Conservation (phyloP, 1,139 yeast species). For the Yamadazyma atlantica region DNA sequence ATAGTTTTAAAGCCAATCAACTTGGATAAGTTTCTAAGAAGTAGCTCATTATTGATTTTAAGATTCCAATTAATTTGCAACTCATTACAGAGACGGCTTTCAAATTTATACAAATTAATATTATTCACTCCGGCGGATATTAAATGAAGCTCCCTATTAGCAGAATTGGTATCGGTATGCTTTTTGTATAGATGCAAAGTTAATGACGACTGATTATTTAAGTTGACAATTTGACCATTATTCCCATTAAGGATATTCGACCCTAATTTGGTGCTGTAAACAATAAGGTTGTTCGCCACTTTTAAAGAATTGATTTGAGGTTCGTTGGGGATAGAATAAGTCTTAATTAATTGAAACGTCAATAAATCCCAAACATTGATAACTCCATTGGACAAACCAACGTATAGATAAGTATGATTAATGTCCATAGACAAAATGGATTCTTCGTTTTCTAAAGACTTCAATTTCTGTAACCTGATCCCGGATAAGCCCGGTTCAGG, state of each 20-base stretch:
- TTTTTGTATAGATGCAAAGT: conserved; percentile 6
- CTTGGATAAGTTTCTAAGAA: conserved; percentile 61
- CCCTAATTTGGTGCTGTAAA: conserved; percentile 15
- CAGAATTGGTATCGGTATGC: neutral
- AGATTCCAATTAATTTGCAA: conserved; percentile 46
- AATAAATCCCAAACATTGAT: conserved; percentile 83
- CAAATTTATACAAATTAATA: conserved; percentile 10
- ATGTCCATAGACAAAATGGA: conserved; percentile 68
- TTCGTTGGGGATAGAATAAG: conserved; percentile 38
- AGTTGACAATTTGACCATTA: conserved; percentile 5
- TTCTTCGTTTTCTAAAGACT: conserved; percentile 62
- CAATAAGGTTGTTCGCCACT: conserved; percentile 9
- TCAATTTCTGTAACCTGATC: conserved; percentile 20
- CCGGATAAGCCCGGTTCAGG: conserved; percentile 4
- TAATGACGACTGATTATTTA: conserved; percentile 9
- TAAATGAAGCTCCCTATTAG: conserved; percentile 16
- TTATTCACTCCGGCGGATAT: conserved; percentile 40
- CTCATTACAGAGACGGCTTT: conserved; percentile 1
- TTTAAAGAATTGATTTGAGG: conserved; percentile 14
- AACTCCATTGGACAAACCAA: conserved; percentile 72
- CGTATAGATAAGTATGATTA: conserved; percentile 66
- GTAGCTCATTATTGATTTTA: conserved; percentile 48
- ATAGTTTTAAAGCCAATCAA: conserved; percentile 74
- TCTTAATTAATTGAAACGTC: conserved; percentile 69
- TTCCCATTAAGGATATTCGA: conserved; percentile 9